These are phyloP conservation scores for Ceratocystis diversiconidia DNA, from an alignment of 2,329 filamentous ascomycete species.

Conservation along the genomic window DNA sequence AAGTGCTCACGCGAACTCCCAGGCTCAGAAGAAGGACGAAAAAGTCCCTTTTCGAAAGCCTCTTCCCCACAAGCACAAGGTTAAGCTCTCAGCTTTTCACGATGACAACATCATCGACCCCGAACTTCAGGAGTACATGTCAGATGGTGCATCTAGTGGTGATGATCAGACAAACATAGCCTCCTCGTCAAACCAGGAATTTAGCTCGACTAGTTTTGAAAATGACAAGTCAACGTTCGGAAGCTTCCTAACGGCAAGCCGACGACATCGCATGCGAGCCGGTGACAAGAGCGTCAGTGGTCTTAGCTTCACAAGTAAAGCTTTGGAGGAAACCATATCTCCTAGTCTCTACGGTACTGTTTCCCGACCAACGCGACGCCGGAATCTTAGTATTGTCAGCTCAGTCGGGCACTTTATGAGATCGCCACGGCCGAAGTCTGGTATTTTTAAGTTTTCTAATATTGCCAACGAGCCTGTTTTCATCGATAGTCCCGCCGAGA, in stretches of 20 bases:
- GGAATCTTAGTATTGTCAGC: slow-evolving; percentile 76
- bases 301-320: slow-evolving; percentile 54
- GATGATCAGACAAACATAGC: slow-evolving; percentile 86
- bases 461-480: slow-evolving; percentile 34
- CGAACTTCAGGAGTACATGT: slow-evolving; percentile 88
- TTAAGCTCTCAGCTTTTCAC: slow-evolving; percentile 78
- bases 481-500: slow-evolving; percentile 13
- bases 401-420: slow-evolving; percentile 51
- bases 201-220: slow-evolving; percentile 43
- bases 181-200: slow-evolving; percentile 33
- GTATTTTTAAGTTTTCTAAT: slow-evolving; percentile 41
- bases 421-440: slow-evolving; percentile 54
- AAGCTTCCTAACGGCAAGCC: slow-evolving; percentile 56
- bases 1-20: not conserved
- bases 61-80: slow-evolving; percentile 62
- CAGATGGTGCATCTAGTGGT: slow-evolving; percentile 72
- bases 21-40: slow-evolving; percentile 8
- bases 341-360: slow-evolving; percentile 9
- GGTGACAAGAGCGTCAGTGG: slow-evolving; percentile 65
- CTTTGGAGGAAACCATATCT: slow-evolving; percentile 50
- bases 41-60: slow-evolving; percentile 17
- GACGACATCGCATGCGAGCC: slow-evolving; percentile 55
- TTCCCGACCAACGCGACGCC: slow-evolving; percentile 35
- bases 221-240: slow-evolving; percentile 59
- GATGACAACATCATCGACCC: slow-evolving; percentile 98